phyloP scores from a whole-genome alignment of 139 green algal genomes.

The Chlorella sp. region DNA sequence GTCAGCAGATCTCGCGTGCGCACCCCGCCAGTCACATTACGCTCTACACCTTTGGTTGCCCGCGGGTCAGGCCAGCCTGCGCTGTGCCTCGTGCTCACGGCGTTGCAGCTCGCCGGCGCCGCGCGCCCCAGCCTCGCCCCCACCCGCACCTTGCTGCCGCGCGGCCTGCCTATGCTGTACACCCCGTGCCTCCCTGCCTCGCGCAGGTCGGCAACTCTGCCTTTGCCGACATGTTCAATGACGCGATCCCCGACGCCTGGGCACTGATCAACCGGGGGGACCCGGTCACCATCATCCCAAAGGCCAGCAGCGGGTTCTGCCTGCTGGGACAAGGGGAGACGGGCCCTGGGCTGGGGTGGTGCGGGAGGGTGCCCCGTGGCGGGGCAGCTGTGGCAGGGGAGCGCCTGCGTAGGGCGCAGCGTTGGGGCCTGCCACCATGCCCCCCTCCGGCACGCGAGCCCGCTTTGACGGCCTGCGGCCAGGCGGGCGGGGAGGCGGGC shows the following conservation, averaged over 20 bases:
- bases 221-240: background rate
- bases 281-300: no score
- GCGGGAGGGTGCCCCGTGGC: background rate
- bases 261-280: no score
- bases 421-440: background rate
- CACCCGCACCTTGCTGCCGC: no score
- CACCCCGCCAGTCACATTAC: background rate
- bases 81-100: no score
- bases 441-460: background rate
- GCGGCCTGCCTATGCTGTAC: no score
- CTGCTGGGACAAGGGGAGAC: background rate
- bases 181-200: no score
- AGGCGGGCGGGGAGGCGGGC: background rate
- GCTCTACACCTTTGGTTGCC: background rate
- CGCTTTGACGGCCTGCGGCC: background rate
- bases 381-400: background rate
- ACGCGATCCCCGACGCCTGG: slow-evolving; percentile 8
- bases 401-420: background rate
- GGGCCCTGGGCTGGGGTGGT: background rate
- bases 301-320: background rate
- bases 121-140: no score
- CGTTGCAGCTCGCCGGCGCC: no score
- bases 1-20: background rate
- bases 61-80: background rate
- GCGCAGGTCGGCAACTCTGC: slow-evolving; percentile 16